A percentile compares a stretch with the other conserved stretches of the same genome.
These are phyloP conservation scores for Afroboletus lepidellus DNA, from an alignment of 1,284 basidiomycete species.

Conservation along the genomic window DNA sequence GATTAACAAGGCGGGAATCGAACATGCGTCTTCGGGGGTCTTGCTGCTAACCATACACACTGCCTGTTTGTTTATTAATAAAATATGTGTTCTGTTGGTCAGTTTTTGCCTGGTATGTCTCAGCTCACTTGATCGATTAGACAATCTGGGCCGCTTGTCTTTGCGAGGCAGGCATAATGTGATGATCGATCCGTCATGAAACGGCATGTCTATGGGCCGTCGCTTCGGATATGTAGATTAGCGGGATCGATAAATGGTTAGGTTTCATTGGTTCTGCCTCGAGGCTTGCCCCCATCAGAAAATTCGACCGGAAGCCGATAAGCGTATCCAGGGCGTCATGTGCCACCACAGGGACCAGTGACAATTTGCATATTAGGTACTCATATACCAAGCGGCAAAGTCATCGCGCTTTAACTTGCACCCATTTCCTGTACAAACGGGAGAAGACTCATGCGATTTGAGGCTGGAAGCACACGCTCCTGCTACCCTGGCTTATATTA, in stretches of 20 bases:
- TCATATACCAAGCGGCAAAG: neutral
- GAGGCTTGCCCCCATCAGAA: neutral
- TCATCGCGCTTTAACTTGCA: neutral
- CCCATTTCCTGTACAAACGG: neutral
- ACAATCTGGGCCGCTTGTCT: neutral
- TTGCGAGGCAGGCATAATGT: neutral
- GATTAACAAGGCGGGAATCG: conserved; percentile 12
- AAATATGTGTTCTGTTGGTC: neutral
- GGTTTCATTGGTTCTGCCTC: neutral
- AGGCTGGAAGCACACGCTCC: neutral
- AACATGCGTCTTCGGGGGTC: conserved; percentile 6
- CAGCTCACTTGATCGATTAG: conserved; percentile 1
- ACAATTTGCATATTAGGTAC: no score
- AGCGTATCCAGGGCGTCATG: no score
- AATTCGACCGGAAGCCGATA: neutral
- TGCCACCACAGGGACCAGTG: no score
- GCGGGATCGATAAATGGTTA: neutral
- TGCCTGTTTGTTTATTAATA: conserved; percentile 19
- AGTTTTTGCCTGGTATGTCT: neutral
- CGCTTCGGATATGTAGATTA: neutral
- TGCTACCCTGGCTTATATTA: neutral
- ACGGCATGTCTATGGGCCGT: neutral
- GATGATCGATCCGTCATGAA: neutral
- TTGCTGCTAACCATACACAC: conserved; percentile 20
- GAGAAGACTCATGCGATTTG: neutral